Evolutionary conservation across 805 yeast genomes (phyloP).

Genomic region (Candida corydali): DNA sequence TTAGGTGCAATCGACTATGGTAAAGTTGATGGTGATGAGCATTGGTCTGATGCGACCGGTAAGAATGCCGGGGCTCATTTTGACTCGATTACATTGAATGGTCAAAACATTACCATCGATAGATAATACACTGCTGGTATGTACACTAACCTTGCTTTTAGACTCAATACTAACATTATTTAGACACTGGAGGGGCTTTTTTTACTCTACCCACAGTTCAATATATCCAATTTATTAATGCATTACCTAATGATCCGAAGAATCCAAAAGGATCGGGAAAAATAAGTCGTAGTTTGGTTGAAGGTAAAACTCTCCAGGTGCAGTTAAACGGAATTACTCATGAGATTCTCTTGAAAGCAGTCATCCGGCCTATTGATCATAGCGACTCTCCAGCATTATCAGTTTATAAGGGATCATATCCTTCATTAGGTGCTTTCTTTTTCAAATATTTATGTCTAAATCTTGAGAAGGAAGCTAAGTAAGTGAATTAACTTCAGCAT

Average conservation of each 20-base stretch:
- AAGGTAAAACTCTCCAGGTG: not conserved
- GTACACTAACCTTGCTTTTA: too few relatives aligned
- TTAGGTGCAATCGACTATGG: not conserved
- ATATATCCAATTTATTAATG: slow-evolving; percentile 1
- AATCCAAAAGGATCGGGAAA: not conserved
- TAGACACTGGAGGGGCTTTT: too few relatives aligned
- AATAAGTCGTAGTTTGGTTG: not conserved
- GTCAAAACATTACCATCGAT: not conserved
- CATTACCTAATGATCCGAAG: slow-evolving; percentile 1
- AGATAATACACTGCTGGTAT: too few relatives aligned
- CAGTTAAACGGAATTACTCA: not conserved
- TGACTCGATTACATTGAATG: not conserved
- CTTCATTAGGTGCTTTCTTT: not conserved
- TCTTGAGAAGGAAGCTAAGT: not conserved
- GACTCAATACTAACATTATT: too few relatives aligned
- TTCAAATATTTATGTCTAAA: not conserved
- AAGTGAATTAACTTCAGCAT: not conserved
- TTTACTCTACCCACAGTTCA: not conserved
- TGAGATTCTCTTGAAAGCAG: slow-evolving; percentile 1
- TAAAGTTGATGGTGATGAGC: slow-evolving; percentile 1
- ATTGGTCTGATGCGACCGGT: not conserved
- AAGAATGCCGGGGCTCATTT: not conserved
- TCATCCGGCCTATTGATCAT: not conserved
- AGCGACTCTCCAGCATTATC: not conserved
- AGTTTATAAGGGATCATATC: not conserved